Conservation (phyloP, 768 basidiomycete species). For the Russula ochroleuca region DNA sequence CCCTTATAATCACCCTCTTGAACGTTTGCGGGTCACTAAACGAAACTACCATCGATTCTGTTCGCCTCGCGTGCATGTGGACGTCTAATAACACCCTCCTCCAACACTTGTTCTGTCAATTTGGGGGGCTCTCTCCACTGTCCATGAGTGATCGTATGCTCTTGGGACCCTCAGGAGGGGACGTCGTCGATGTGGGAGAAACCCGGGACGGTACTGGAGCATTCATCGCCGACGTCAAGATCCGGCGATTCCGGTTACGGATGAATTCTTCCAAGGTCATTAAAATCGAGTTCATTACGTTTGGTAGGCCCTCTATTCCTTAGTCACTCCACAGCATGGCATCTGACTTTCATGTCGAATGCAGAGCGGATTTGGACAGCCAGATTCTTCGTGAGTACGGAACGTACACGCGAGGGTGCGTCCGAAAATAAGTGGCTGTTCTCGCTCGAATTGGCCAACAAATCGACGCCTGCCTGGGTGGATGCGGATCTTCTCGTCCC, state of each 20-base stretch:
- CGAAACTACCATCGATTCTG: slow-evolving; percentile 36
- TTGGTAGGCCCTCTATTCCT: slow-evolving; percentile 35
- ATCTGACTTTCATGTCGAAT: neutral
- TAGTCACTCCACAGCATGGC: neutral
- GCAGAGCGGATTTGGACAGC: slow-evolving; percentile 57
- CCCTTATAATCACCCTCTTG: slow-evolving; percentile 49
- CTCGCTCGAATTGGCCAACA: slow-evolving; percentile 47
- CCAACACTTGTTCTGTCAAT: slow-evolving; percentile 48
- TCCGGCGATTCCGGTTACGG: slow-evolving; percentile 61
- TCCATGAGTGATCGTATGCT: slow-evolving; percentile 49
- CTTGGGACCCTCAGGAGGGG: slow-evolving; percentile 42
- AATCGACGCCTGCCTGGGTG: slow-evolving; percentile 56
- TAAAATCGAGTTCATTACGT: slow-evolving; percentile 60
- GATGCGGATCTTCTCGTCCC: slow-evolving; percentile 49
- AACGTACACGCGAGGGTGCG: slow-evolving; percentile 16
- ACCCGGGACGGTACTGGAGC: slow-evolving; percentile 39
- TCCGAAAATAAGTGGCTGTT: slow-evolving; percentile 37
- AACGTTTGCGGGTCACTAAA: slow-evolving; percentile 41
- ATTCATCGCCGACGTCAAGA: slow-evolving; percentile 50
- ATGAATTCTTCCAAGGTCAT: slow-evolving; percentile 60
- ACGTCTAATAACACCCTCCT: slow-evolving; percentile 58
- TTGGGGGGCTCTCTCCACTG: slow-evolving; percentile 48
- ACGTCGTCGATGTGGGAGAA: slow-evolving; percentile 48
- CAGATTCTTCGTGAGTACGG: slow-evolving; percentile 36
- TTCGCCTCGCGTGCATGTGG: slow-evolving; percentile 62